Base-by-base conservation (phyloP, 2,329 filamentous ascomycete genomes). In the Cercospora canescens region DNA sequence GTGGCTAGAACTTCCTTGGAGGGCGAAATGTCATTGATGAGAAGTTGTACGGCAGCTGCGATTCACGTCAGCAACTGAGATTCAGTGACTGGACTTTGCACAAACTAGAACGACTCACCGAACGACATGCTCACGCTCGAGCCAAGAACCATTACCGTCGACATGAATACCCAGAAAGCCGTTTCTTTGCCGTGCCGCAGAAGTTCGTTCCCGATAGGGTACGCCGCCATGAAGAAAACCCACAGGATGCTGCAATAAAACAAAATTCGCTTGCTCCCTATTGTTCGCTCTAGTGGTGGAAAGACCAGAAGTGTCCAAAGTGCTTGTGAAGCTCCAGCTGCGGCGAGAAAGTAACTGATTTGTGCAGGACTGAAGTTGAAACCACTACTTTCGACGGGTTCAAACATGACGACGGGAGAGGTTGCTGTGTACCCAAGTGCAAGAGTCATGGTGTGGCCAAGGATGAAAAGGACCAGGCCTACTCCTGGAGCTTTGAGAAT, bases 351-450 rank as follows among this genome's bases (percentile, higher is more conserved):
- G 2, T 88, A 71, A 1, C 89, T 89, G 68, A 93, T 94, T 60
- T 87, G 83, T 4, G 85, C 74, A 0, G 89, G 81, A 0, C 82
- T 78, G 76, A 93, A 89, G 2, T 83, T 86, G 56, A 88, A 85
- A 0, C 92, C 92, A 35, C 91, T 91, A 0, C 89, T 82, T 0
- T 74, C 6, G 6, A 90, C 72, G 2, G 84, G 81, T 0, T 89
- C 92, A 77, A 85, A 93, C 79, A 88, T 88, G 75, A 89, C 90
- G 1, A 94, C 84, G 0, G 91, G 89, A 1, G 86, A 75, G 41
- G 93, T 79, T 14, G 91, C 89, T 0, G 91, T 94, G 76, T 89
- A 94, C 1, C 87, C 84, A 67, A 91, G 88, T 0, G 87, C 90
- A 4, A 94, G 84, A 2, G 92, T 76, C 84, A 89, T 89, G 45